Percentiles rank a stretch among this genome's conserved stretches.
Evolutionary conservation across 2,329 filamentous ascomycete genomes (phyloP).

Genomic region (Elsinoe arachidis): DNA sequence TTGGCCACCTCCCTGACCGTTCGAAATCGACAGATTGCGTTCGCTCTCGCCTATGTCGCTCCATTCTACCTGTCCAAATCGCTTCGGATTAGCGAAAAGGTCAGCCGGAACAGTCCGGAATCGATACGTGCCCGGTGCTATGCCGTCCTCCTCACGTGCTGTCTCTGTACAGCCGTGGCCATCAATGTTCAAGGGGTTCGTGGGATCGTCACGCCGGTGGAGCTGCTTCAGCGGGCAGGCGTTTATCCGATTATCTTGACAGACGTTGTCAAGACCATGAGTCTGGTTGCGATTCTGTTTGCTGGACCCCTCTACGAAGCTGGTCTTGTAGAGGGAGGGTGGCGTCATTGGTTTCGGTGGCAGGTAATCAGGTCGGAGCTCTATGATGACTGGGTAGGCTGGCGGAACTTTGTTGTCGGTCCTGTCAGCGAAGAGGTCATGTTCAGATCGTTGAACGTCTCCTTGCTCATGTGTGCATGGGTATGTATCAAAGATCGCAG

Average conservation of each 20-base stretch:
- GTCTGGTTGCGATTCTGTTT: slow-evolving; percentile 72
- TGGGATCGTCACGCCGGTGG: slow-evolving; percentile 41
- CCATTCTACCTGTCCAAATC: slow-evolving; percentile 78
- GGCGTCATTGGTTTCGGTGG: slow-evolving; percentile 52
- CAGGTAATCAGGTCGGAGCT: slow-evolving; percentile 49
- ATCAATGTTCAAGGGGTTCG: slow-evolving; percentile 54
- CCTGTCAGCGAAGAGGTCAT: slow-evolving; percentile 84
- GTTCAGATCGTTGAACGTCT: slow-evolving; percentile 79
- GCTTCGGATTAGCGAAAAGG: slow-evolving; percentile 68
- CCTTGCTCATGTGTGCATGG: slow-evolving; percentile 67
- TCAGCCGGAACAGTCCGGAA: slow-evolving; percentile 78
- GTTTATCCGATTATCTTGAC: slow-evolving; percentile 65
- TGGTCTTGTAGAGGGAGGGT: slow-evolving; percentile 61
- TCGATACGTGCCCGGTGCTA: slow-evolving; percentile 82
- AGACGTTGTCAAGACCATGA: slow-evolving; percentile 56
- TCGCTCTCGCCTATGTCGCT: slow-evolving; percentile 81
- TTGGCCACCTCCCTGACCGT: slow-evolving; percentile 7
- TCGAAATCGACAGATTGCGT: slow-evolving; percentile 42
- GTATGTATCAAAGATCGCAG: slow-evolving; percentile 35
- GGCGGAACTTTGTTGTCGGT: slow-evolving; percentile 81
- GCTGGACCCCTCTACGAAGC: slow-evolving; percentile 74
- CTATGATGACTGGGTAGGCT: slow-evolving; percentile 67
- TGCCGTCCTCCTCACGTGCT: slow-evolving; percentile 67
- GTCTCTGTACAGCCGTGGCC: slow-evolving; percentile 58
- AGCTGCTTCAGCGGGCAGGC: slow-evolving; percentile 62